Conservation (phyloP, 495 filamentous ascomycete species). For the Aspergillus bridgeri region DNA sequence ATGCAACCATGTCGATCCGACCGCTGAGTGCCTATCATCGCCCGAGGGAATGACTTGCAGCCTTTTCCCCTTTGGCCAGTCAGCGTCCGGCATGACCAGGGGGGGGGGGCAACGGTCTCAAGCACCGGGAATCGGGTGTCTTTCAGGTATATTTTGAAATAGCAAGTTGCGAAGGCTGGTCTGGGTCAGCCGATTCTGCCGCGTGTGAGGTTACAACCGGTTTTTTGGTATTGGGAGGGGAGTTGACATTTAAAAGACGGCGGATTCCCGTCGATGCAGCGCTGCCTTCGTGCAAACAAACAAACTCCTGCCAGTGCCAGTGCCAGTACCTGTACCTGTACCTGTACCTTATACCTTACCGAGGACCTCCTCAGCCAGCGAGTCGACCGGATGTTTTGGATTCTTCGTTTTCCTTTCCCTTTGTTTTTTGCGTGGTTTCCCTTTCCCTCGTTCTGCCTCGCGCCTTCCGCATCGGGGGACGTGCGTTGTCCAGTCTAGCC, state of each 20-base stretch:
- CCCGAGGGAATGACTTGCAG: slow-evolving; percentile 10
- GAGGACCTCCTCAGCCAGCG: no score
- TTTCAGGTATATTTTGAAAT: no score
- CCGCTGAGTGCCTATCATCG: background rate
- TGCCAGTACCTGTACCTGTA: background rate
- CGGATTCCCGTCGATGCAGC: background rate
- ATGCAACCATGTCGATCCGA: slow-evolving; percentile 4
- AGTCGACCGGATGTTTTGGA: no score
- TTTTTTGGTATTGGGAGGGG: no score
- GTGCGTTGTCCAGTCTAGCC: no score
- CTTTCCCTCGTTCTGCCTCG: background rate
- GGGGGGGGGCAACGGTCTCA: background rate
- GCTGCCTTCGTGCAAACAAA: background rate
- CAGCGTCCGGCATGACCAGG: background rate
- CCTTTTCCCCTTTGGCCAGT: slow-evolving; percentile 5
- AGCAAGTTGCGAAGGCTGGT: no score
- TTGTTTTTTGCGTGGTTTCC: background rate
- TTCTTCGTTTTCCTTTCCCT: background rate
- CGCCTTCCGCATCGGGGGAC: background rate
- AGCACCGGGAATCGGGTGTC: no score
- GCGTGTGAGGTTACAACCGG: slow-evolving; percentile 15
- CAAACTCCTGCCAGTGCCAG: background rate
- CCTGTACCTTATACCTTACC: no score
- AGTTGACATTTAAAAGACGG: background rate
- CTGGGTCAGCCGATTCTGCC: slow-evolving; percentile 16